Base-by-base conservation (phyloP, 768 basidiomycete genomes). In the Phlebiopsis flavidoalba region DNA sequence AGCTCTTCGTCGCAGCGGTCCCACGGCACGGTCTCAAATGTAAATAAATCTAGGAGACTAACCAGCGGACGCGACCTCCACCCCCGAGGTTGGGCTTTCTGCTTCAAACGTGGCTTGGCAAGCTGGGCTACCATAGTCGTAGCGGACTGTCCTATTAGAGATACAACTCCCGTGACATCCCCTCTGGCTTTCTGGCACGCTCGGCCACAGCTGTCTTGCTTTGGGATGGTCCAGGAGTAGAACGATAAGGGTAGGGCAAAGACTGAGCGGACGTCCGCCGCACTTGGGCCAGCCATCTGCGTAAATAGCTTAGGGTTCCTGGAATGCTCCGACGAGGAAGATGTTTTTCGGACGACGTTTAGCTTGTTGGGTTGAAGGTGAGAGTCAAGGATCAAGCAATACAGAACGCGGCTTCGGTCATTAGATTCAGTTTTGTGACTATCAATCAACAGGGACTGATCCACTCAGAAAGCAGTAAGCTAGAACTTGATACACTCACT, bases 151-250 rank as follows among this genome's bases (percentile, higher is more conserved):
- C 96, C 96, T 65, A 99, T 98, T 61, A 99, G 84, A 0, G 91
- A 87, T 91, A 98, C 1, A 99, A 81, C 73, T 98, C 95, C 65
- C 95, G 80, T 0, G 94, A 89, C 62, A 98, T 95, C 19, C 96
- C 95, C 19, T 94, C 92, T 3, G 91, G 91, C 73, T 91, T 93
- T 68, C 82, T 81, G 17, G 76, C 68, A 12, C 78, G 68, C 1
- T 71, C 58, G 0, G 75, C 17, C n/a, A 76, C 58, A 3, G 74
- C 61, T 15, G 67, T 62, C 65, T 82, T 88, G 1, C 71, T 70
- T 43, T 79, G 81, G n/a, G 81, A 74, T 2, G 81, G 76, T 4
- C 77, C 76, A 8, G 79, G 68, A 8, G 77, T 70, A 36, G 54
- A 68, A n/a, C 4, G 77, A 74, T 4, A 64, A 60, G 6, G 79